Conservation (phyloP, 2,329 filamentous ascomycete species). For the Colletotrichum tamarilloi region DNA sequence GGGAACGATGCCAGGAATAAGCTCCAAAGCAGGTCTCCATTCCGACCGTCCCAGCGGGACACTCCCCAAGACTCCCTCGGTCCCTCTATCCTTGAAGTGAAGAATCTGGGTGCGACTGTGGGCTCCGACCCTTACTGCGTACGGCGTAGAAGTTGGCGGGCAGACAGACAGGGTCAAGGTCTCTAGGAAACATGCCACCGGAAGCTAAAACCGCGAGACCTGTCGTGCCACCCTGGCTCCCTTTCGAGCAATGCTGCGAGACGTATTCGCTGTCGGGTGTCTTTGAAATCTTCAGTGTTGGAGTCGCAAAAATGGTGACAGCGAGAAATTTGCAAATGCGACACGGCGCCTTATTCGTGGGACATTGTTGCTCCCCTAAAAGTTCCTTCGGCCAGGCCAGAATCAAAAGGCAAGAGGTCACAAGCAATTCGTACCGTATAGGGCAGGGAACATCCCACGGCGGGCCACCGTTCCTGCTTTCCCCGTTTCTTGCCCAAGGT, state of each 20-base stretch:
- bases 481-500: conserved; percentile 3
- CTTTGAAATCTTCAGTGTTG: not conserved
- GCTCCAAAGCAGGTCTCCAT: conserved; percentile 10
- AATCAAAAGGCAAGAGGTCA: not conserved
- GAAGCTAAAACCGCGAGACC: conserved; percentile 16
- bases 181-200: conserved; percentile 21
- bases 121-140: not conserved
- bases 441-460: conserved; percentile 18
- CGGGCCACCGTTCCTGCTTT: conserved; percentile 15
- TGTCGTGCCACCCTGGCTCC: conserved; percentile 20
- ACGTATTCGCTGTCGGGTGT: not conserved
- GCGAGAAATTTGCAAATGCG: not conserved
- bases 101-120: not conserved
- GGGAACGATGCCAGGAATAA: not conserved
- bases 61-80: not conserved
- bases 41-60: not conserved
- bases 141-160: too few species aligned
- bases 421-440: not conserved
- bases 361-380: not conserved
- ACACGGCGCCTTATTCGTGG: conserved; percentile 21
- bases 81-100: not conserved
- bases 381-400: too few species aligned
- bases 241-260: not conserved
- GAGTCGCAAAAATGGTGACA: not conserved
- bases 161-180: conserved; percentile 1